A percentile compares a stretch with the other conserved stretches of the same genome.
Conservation (phyloP, 768 basidiomycete species). For the Pleurotus tuber-regium region DNA sequence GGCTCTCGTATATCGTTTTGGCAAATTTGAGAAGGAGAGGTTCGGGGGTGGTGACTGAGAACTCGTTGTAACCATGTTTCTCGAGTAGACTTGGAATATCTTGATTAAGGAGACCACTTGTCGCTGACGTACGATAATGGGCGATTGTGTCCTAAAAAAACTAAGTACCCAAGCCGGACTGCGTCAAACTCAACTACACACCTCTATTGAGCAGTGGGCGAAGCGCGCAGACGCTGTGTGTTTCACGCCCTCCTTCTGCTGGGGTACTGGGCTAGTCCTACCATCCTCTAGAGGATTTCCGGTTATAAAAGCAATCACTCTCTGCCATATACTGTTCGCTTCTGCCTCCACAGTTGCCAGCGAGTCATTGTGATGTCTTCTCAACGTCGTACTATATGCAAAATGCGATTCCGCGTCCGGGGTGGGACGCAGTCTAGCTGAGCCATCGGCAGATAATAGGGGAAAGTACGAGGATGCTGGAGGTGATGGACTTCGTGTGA, state of each 20-base stretch:
- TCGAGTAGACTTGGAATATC: constrained; percentile 63
- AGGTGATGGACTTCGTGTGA: constrained; percentile 51
- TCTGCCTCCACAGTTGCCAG: constrained; percentile 45
- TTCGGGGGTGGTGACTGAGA: constrained; percentile 81
- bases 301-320: constrained; percentile 35
- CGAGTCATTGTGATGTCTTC: constrained; percentile 60
- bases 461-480: constrained; percentile 84
- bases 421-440: constrained; percentile 51
- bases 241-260: constrained; percentile 30
- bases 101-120: constrained; percentile 58
- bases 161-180: constrained; percentile 1
- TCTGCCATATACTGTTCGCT: constrained; percentile 51
- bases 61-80: constrained; percentile 90
- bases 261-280: constrained; percentile 26
- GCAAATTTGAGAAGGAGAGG: constrained; percentile 84
- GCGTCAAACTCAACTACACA: constrained; percentile 28
- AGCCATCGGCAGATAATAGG: constrained; percentile 45
- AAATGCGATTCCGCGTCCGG: constrained; percentile 73
- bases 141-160: constrained; percentile 64
- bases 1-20: constrained; percentile 94
- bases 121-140: constrained; percentile 63
- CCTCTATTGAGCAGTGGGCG: constrained; percentile 65
- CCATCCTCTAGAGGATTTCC: constrained; percentile 30
- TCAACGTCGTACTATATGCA: constrained; percentile 78
- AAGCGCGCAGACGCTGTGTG: constrained; percentile 68